Percentiles rank a stretch among this genome's conserved stretches.
phyloP scores from a whole-genome alignment of 1,284 basidiomycete genomes.

The Gastroboletus turbinatus region DNA sequence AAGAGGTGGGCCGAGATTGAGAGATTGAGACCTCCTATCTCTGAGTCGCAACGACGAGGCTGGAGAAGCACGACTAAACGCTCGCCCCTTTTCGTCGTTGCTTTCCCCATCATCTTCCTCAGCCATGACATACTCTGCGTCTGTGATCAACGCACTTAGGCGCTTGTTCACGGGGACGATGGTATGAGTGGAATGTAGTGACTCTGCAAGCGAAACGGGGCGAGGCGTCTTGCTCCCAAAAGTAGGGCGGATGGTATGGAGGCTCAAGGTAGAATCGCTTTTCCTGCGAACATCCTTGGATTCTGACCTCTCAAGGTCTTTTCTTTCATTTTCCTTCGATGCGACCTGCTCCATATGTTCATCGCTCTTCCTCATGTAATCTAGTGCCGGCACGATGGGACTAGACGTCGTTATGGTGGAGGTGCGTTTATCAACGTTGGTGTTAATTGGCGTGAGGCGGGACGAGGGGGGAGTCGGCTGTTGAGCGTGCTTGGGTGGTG shows the following conservation, averaged over 20 bases:
- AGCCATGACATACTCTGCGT: conserved; percentile 57
- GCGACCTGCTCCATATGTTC: conserved; percentile 25
- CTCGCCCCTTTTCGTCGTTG: conserved; percentile 35
- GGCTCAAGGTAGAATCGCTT: conserved; percentile 73
- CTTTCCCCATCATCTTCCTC: conserved; percentile 48
- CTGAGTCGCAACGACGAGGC: conserved; percentile 38
- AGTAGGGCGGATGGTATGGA: conserved; percentile 63
- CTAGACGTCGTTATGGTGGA: conserved; percentile 34
- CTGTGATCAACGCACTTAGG: conserved; percentile 63
- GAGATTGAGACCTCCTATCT: conserved; percentile 62
- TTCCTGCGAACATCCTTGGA: conserved; percentile 67
- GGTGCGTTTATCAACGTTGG: conserved; percentile 30
- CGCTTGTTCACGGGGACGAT: conserved; percentile 62
- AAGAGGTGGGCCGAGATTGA: conserved; percentile 45
- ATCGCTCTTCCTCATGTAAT: conserved; percentile 34
- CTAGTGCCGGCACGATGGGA: conserved; percentile 36
- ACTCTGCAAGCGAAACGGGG: conserved; percentile 73
- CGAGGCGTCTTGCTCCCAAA: conserved; percentile 53
- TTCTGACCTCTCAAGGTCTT: conserved; percentile 47
- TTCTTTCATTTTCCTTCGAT: conserved; percentile 31
- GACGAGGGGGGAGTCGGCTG: conserved; percentile 13
- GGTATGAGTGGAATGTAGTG: conserved; percentile 67
- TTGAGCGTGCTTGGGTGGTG: conserved; percentile 38
- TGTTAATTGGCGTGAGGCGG: conserved; percentile 23
- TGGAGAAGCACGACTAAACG: conserved; percentile 25